phyloP scores from a whole-genome alignment of 225 moss, liverwort and hornwort species.

The Takakia lepidozioides region DNA sequence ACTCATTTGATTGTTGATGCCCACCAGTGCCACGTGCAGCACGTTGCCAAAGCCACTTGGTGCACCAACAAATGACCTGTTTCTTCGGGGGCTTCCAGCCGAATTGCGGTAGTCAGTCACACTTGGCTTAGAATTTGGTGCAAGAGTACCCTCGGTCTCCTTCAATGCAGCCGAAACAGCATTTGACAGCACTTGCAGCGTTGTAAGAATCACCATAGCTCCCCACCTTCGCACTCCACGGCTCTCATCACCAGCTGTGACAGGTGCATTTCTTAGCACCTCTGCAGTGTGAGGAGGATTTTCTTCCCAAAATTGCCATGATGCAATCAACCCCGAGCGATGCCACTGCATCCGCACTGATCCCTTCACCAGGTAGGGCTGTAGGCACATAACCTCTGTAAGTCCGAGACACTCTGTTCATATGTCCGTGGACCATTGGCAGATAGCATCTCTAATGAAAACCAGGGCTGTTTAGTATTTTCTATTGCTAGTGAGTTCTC shows the following conservation, averaged over 20 bases:
- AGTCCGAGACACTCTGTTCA: too few relatives aligned
- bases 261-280: constrained; percentile 28
- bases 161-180: constrained; percentile 73
- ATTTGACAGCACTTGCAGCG: constrained; percentile 66
- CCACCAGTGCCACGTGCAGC: constrained; percentile 81
- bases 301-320: constrained; percentile 95
- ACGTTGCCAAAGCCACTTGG: constrained; percentile 67
- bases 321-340: constrained; percentile 76
- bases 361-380: constrained; percentile 89
- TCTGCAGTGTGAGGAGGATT: constrained; percentile 65
- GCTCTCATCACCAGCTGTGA: constrained; percentile 25
- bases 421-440: too few relatives aligned
- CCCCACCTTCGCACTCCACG: constrained; percentile 86
- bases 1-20: constrained; percentile 92
- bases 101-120: constrained; percentile 2
- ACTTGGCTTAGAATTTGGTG: constrained; percentile 20
- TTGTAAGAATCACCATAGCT: constrained; percentile 77
- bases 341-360: constrained; percentile 91
- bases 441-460: too few relatives aligned
- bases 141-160: constrained; percentile 41
- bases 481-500: too few relatives aligned
- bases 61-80: constrained; percentile 34
- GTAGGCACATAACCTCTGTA: constrained; percentile 16
- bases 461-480: too few relatives aligned
- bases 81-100: constrained; percentile 28